A percentile compares a stretch with the other conserved stretches of the same genome.
phyloP scores from a whole-genome alignment of 345 rosid genomes.

The Euphorbia pulcherrima region DNA sequence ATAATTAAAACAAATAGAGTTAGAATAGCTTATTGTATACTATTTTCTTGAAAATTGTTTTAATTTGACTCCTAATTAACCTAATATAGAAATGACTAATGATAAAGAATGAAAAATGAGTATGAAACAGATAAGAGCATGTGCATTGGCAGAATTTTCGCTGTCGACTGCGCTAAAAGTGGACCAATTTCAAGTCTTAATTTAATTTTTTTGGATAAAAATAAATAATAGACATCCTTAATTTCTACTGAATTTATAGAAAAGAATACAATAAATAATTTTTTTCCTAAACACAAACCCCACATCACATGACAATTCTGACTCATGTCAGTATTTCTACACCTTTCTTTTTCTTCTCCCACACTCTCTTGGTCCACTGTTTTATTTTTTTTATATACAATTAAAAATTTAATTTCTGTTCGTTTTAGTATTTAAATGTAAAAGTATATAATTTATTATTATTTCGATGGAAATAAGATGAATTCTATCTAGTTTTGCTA shows the following conservation, averaged over 20 bases:
- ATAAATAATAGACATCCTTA: background rate
- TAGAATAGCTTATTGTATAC: too few relatives aligned
- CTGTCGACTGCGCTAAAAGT: constrained; percentile 1
- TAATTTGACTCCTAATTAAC: too few relatives aligned
- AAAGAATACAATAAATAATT: background rate
- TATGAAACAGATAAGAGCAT: constrained; percentile 2
- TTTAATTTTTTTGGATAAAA: background rate
- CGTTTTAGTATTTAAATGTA: background rate
- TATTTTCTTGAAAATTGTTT: too few relatives aligned
- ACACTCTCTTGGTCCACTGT: background rate
- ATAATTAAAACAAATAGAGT: too few relatives aligned
- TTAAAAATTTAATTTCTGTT: background rate
- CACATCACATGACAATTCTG: constrained; percentile 11
- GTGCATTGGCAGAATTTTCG: constrained; percentile 13
- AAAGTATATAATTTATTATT: background rate
- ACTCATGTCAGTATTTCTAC: background rate
- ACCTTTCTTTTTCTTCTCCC: too few relatives aligned
- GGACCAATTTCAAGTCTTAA: background rate
- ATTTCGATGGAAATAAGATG: too few relatives aligned
- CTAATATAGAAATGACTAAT: too few relatives aligned
- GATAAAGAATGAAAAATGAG: background rate
- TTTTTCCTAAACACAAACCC: constrained; percentile 6
- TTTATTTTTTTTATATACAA: background rate
- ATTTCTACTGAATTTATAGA: background rate
- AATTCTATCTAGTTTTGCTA: too few relatives aligned